Percentiles rank a stretch among this genome's conserved stretches.
Evolutionary conservation across 2,329 filamentous ascomycete genomes (phyloP).

Genomic region (Lachnellula subtilissima): DNA sequence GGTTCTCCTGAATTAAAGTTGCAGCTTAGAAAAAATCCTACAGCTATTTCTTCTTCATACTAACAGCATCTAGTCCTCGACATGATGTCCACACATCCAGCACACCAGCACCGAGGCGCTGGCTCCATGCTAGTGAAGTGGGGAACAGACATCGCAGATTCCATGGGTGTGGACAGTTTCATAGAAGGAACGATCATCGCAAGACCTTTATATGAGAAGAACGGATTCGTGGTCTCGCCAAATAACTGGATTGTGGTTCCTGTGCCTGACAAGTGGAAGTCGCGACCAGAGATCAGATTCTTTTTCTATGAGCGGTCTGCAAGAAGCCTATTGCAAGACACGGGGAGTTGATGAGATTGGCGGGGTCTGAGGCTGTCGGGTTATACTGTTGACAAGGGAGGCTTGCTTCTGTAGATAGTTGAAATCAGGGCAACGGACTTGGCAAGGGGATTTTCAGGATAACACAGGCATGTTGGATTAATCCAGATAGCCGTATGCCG

Average conservation of each 20-base stretch:
- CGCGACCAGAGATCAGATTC: constrained; percentile 10
- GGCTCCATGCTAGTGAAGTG: constrained; percentile 35
- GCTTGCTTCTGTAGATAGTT: too few species aligned
- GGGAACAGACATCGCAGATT: constrained; percentile 32
- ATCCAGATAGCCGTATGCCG: too few species aligned
- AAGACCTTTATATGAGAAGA: constrained; percentile 17
- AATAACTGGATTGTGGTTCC: constrained; percentile 8
- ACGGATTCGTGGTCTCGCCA: constrained; percentile 12
- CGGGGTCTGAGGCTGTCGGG: too few species aligned
- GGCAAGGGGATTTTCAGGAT: too few species aligned
- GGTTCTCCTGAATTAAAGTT: too few species aligned
- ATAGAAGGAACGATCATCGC: constrained; percentile 10
- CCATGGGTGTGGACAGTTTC: constrained; percentile 4
- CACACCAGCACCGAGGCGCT: constrained; percentile 34
- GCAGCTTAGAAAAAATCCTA: too few species aligned
- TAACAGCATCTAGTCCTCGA: constrained; percentile 29
- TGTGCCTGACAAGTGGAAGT: constrained; percentile 17
- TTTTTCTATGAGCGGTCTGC: constrained; percentile 12
- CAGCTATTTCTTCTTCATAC: neutral
- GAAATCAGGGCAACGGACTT: too few species aligned
- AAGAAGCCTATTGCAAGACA: neutral
- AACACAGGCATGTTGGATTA: too few species aligned
- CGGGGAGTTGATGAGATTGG: neutral
- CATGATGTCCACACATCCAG: constrained; percentile 33
- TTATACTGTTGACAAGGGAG: too few species aligned